phyloP scores from a whole-genome alignment of 495 filamentous ascomycete species.

The Thozetella sp. region DNA sequence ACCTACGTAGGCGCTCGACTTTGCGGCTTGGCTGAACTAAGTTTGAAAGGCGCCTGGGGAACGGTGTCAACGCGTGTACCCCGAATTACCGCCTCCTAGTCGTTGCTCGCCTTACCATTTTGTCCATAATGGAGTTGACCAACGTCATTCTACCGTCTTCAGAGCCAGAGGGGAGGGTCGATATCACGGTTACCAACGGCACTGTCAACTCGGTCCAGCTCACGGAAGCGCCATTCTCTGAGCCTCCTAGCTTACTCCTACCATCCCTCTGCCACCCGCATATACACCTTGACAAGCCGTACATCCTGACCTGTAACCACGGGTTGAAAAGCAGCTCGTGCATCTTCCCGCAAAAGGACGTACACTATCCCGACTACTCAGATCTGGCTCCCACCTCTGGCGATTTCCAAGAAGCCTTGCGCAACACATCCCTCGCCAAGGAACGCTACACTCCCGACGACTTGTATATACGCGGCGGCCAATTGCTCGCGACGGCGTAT shows the following conservation, averaged over 20 bases:
- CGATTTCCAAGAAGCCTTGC: slow-evolving; percentile 67
- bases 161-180: slow-evolving; percentile 10
- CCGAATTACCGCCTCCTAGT: neutral
- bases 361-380: slow-evolving; percentile 51
- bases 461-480: slow-evolving; percentile 61
- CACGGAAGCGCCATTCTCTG: neutral
- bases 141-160: slow-evolving; percentile 11
- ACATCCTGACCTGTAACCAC: slow-evolving; percentile 50
- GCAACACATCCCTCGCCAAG: slow-evolving; percentile 63
- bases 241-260: slow-evolving; percentile 37
- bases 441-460: slow-evolving; percentile 58
- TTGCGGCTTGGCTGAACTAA: too few species aligned
- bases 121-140: slow-evolving; percentile 8
- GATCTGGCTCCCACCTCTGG: slow-evolving; percentile 61
- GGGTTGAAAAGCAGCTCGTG: neutral
- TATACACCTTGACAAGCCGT: slow-evolving; percentile 78
- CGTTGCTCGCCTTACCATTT: neutral
- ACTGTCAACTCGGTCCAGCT: slow-evolving; percentile 12
- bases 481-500: slow-evolving; percentile 69
- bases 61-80: too few species aligned
- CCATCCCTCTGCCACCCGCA: slow-evolving; percentile 75
- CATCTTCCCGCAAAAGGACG: neutral
- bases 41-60: too few species aligned
- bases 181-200: slow-evolving; percentile 16
- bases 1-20: neutral